Percentiles rank a stretch among this genome's conserved stretches.
Conservation (phyloP, 805 yeast species). For the Myxozyma lipomycoides region DNA sequence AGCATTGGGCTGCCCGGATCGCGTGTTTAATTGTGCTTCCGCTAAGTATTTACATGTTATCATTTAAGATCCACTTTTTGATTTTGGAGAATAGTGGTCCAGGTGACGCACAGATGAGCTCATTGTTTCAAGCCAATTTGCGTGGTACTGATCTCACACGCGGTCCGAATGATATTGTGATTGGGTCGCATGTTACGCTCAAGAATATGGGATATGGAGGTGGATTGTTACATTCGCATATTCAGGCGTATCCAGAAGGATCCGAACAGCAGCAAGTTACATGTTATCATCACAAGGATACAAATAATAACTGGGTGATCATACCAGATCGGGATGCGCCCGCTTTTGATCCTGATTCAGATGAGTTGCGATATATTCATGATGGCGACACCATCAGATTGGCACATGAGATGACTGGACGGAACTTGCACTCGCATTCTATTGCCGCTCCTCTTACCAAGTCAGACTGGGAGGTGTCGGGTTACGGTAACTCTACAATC, state of each 20-base stretch:
- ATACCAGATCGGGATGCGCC: slow-evolving; percentile 31
- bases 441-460: slow-evolving; percentile 70
- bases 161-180: slow-evolving; percentile 65
- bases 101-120: slow-evolving; percentile 87
- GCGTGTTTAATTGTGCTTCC: slow-evolving; percentile 69
- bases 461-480: slow-evolving; percentile 73
- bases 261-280: slow-evolving; percentile 93
- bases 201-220: slow-evolving; percentile 69
- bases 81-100: slow-evolving; percentile 78
- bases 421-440: slow-evolving; percentile 78
- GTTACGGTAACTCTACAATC: slow-evolving; percentile 67
- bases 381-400: slow-evolving; percentile 69
- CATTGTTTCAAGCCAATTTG: slow-evolving; percentile 84
- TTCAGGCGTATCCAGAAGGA: slow-evolving; percentile 82
- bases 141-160: slow-evolving; percentile 58
- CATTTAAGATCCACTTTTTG: slow-evolving; percentile 78
- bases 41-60: slow-evolving; percentile 56
- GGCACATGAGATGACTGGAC: slow-evolving; percentile 63
- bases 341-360: slow-evolving; percentile 34
- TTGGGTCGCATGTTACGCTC: slow-evolving; percentile 59
- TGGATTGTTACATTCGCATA: slow-evolving; percentile 81
- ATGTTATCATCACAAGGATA: slow-evolving; percentile 83
- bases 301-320: slow-evolving; percentile 76
- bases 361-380: slow-evolving; percentile 40
- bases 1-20: slow-evolving; percentile 73